Conservation (phyloP, 345 rosid species). For the Pugionium cornutum region DNA sequence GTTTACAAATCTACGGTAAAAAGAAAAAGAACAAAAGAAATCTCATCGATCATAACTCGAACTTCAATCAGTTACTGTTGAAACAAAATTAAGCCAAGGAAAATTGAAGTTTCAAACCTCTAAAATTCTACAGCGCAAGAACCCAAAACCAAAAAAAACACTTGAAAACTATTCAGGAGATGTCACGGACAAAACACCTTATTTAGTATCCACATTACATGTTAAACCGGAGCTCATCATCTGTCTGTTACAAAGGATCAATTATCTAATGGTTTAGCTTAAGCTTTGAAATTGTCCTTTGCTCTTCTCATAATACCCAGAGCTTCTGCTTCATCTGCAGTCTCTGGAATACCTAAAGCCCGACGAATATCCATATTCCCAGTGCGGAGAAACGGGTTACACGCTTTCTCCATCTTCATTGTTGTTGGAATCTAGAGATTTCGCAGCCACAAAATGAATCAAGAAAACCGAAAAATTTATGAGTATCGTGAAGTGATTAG, state of each 20-base stretch:
- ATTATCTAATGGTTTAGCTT: slow-evolving; percentile 14
- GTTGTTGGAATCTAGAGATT: slow-evolving; percentile 68
- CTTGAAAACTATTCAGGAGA: neutral
- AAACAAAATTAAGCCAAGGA: too few relatives aligned
- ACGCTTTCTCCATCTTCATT: slow-evolving; percentile 75
- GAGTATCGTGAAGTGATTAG: neutral
- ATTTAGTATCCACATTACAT: neutral
- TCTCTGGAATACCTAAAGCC: slow-evolving; percentile 50
- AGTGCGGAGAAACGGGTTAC: slow-evolving; percentile 87
- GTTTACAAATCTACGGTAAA: too few relatives aligned
- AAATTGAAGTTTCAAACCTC: too few relatives aligned
- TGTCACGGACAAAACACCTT: neutral
- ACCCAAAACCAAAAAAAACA: too few relatives aligned
- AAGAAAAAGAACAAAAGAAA: neutral
- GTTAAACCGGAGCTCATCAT: neutral
- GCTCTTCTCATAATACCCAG: slow-evolving; percentile 64
- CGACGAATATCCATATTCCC: slow-evolving; percentile 64
- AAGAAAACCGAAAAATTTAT: neutral
- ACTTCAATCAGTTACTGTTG: too few relatives aligned
- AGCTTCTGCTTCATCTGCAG: slow-evolving; percentile 71
- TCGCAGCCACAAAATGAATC: neutral
- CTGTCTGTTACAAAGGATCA: slow-evolving; percentile 2
- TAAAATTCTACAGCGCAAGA: neutral
- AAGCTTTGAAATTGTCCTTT: slow-evolving; percentile 66
- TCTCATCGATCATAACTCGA: too few relatives aligned